These are phyloP conservation scores for Mycena leptocephala DNA, from an alignment of 768 basidiomycete genomes.

Conservation along the genomic window DNA sequence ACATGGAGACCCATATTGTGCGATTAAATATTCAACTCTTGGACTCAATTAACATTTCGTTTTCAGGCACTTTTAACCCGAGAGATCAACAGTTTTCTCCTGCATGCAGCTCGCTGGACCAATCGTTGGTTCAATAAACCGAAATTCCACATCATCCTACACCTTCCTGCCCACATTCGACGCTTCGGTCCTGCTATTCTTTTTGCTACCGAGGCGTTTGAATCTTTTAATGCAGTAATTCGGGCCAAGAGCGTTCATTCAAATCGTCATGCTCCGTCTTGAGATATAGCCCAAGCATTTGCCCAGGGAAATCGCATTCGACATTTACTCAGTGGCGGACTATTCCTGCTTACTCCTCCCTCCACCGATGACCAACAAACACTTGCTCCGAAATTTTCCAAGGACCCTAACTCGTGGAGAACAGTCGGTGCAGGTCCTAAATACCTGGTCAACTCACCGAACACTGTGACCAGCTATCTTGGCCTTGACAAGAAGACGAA, in stretches of 20 bases:
- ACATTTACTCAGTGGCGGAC: background rate
- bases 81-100: slow-evolving; percentile 54
- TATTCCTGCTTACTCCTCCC: background rate
- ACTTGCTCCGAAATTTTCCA: background rate
- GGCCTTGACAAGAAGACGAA: background rate
- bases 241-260: no score
- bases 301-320: no score
- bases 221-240: no score
- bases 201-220: no score
- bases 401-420: background rate
- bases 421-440: background rate
- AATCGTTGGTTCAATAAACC: slow-evolving; percentile 53
- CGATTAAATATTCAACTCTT: background rate
- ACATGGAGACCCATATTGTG: slow-evolving; percentile 37
- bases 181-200: slow-evolving; percentile 62
- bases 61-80: slow-evolving; percentile 40
- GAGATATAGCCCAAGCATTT: no score
- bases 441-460: background rate
- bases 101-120: slow-evolving; percentile 47
- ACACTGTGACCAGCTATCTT: background rate
- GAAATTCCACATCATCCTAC: slow-evolving; percentile 44
- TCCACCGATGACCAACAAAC: background rate
- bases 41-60: no score
- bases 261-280: no score
- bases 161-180: slow-evolving; percentile 54